Evolutionary conservation across 225 moss, liverwort and hornwort species (phyloP).

Genomic region (Pseudoscleropodium purum): DNA sequence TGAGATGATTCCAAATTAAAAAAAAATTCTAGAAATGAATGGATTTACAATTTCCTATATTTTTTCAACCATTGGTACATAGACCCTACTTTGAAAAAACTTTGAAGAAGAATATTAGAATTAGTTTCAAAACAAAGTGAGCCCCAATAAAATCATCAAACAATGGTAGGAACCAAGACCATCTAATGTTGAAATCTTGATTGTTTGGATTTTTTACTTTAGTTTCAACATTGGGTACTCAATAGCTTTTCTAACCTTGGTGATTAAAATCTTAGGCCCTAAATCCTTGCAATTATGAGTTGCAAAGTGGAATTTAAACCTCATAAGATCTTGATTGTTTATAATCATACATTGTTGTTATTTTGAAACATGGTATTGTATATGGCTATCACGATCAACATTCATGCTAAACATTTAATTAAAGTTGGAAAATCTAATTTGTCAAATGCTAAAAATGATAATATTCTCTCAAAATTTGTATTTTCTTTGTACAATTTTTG

Average conservation of each 20-base stretch:
- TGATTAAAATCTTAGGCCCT: neutral
- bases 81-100: neutral
- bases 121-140: neutral
- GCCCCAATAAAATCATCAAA: neutral
- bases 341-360: neutral
- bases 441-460: no score
- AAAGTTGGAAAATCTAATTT: neutral
- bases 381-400: neutral
- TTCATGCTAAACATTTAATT: neutral
- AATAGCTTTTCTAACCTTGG: neutral
- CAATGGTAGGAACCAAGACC: neutral
- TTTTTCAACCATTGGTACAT: neutral
- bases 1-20: neutral
- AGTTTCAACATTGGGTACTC: neutral
- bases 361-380: neutral
- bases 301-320: neutral
- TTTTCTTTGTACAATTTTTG: no score
- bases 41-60: rapidly evolving
- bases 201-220: neutral
- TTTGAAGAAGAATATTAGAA: neutral
- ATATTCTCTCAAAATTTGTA: no score
- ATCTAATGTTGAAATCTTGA: neutral
- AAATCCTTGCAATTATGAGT: neutral
- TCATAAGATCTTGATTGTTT: neutral
- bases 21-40: neutral